Base-by-base conservation (phyloP, 2,329 filamentous ascomycete species). In the Penicillium capsulatum region DNA sequence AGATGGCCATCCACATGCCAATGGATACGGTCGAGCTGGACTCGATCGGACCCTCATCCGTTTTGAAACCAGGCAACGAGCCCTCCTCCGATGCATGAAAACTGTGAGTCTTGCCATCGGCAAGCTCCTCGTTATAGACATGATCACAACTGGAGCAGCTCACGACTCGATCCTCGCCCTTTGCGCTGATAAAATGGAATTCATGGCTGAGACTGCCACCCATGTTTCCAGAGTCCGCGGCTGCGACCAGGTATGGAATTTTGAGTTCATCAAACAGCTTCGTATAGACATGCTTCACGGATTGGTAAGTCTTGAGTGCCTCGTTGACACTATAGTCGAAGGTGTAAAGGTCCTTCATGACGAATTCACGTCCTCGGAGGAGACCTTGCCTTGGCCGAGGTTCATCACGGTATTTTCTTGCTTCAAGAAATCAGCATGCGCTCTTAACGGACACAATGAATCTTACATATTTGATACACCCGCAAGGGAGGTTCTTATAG, bases 281-380 rank as follows among this genome's bases (percentile, higher is more conserved):
- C 9, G 72, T 73, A 60, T 98, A 98, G 2, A 84, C 84, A 26
- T 65, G 63, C 34, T 84, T 79, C 2, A 95, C 88, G 29, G 81
- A 69, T 5, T 79, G 66, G 53, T 98, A 98, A 0, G 91, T 95
- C 34, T 77, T 67, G n/a, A 90, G 70, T 1, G 91, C 91, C n/a
- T 77, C 69, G 17, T 77, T 67, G 0, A 73, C 61, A 3, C 75
- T 83, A 24, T 75, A 69, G 58, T 98, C 92, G 58, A 98, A 98
- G 0, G 90, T 96, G 63, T 98, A 98, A 1, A 98, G 76, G 63
- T 98, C 92, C 65, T 98, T 98, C 92, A 98, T 98, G 53, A 88
- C 69, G 56, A 98, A 98, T 58, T 98, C 92, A 45, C 89, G 81
- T 1, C 87, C 85, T 7, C 92, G 81, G 7, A 98, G 72, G 2